Evolutionary conservation across 2,329 filamentous ascomycete species (phyloP).

Genomic region (Pestalotiopsis sp.): DNA sequence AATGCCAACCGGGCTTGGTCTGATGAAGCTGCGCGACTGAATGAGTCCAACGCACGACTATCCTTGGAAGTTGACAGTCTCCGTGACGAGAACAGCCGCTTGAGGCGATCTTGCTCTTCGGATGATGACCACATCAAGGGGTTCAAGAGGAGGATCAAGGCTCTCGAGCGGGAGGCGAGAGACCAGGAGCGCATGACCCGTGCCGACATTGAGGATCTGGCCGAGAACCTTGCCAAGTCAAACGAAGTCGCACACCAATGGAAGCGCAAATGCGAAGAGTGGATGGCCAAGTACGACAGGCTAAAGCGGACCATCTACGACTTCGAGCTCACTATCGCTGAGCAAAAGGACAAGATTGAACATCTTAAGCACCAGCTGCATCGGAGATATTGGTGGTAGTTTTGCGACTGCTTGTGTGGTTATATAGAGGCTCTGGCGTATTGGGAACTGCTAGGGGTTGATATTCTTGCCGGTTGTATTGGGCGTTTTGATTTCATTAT

Average conservation of each 20-base stretch:
- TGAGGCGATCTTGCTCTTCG: conserved; percentile 14
- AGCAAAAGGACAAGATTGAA: conserved; percentile 18
- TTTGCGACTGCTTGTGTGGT: conserved; percentile 14
- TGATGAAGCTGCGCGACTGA: background rate
- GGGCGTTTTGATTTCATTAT: background rate
- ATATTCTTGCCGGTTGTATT: background rate
- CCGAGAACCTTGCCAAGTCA: conserved; percentile 22
- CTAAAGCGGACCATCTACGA: conserved; percentile 15
- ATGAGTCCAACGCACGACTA: conserved; percentile 18
- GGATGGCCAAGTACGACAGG: conserved; percentile 16
- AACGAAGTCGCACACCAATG: conserved; percentile 17
- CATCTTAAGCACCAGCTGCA: conserved; percentile 14
- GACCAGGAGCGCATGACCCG: conserved; percentile 19
- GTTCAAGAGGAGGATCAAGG: conserved; percentile 22
- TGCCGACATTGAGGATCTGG: conserved; percentile 5
- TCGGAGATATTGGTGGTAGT: conserved; percentile 17
- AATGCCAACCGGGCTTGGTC: conserved; percentile 22
- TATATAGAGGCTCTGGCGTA: background rate
- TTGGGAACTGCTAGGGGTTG: background rate
- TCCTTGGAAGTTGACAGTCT: conserved; percentile 19
- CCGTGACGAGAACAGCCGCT: conserved; percentile 8
- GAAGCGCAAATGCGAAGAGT: conserved; percentile 17
- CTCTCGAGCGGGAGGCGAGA: conserved; percentile 23
- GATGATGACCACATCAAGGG: conserved; percentile 20
- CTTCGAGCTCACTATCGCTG: conserved; percentile 12